Evolutionary conservation across 1,284 basidiomycete genomes (phyloP), one percentile per base, ranked within the genome.

Genomic region (Phellopilus nigrolimitatus): DNA sequence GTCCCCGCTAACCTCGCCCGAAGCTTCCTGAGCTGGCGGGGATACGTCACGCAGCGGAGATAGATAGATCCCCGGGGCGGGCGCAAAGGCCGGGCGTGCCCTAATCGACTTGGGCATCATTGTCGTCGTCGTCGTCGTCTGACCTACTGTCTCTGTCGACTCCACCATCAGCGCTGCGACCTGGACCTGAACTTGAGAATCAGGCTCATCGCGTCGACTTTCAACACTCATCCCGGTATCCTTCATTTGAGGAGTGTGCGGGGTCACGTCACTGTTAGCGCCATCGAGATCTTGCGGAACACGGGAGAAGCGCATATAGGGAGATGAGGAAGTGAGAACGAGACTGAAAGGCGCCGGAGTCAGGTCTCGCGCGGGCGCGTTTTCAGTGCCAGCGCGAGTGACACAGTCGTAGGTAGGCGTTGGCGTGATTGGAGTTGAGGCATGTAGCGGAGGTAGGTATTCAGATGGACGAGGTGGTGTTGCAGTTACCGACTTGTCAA

Each of bases 61-160:
- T 49, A 80, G 60, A 55, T 65, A 73, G 25, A 73, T 68, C 0
- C 71, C 75, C 3, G 71, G 68, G 34, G 68, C 70, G 12, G 73
- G 72, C 10, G 72, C 68, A 59, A 77, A 74, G 6, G 60, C 57
- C 2, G 46, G 52, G 15, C 55, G 38, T n/a, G 25, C 9, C 25
- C 17, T 49, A 21, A 6, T 4, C 21, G 19, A 27, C 13, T 42
- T 42, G 10, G 34, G 34, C 25, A 31, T 4, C 12, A 7, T 27
- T 31, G 43, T 33, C n/a, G 31, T n/a, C 3, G 31, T 33, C 10
- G 31, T 33, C 31, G 10, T 33, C 31, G 10, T 33, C 6, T 9
- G 10, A 2, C 12, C 13, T 17, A 8, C 7, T 37, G 34, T 8
- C n/a, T n/a, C n/a, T 15, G 34, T 17, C 8, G 34, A 17, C 34